Percentiles rank a stretch among this genome's conserved stretches.
Conservation (phyloP, 108 stramenopile genomes). For the Nitzschia inconspicua region DNA sequence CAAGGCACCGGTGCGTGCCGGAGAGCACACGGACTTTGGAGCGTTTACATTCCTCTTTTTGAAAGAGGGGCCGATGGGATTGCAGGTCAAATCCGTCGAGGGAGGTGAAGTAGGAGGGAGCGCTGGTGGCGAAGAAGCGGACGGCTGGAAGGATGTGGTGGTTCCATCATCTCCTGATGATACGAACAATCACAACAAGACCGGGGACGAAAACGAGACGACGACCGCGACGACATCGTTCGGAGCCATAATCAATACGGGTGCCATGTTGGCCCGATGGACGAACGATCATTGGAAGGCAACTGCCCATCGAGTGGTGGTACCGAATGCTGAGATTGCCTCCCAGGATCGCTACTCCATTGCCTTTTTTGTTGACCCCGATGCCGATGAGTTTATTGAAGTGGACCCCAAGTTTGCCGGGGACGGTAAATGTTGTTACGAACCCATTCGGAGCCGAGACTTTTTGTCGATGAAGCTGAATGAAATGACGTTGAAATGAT, state of each 20-base stretch:
- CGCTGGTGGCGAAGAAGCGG: not conserved
- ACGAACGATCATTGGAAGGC: conserved; percentile 51
- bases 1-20: conserved; percentile 4
- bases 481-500: too few species aligned
- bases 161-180: not conserved
- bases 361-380: conserved; percentile 20
- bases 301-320: conserved; percentile 43
- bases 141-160: conserved; percentile 27
- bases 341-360: conserved; percentile 23
- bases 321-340: conserved; percentile 13
- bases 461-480: not conserved
- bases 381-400: conserved; percentile 11
- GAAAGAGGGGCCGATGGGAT: conserved; percentile 5
- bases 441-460: not conserved
- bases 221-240: not conserved
- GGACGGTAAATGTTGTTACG: not conserved
- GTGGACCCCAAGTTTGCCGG: not conserved
- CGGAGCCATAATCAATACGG: conserved; percentile 40
- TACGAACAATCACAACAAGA: conserved; percentile 2
- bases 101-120: conserved; percentile 28
- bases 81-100: conserved; percentile 33
- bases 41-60: conserved; percentile 34
- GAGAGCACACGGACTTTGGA: conserved; percentile 47
- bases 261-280: conserved; percentile 46
- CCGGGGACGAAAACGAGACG: not conserved